These are phyloP conservation scores for Moringa oleifera DNA, from an alignment of 345 rosid species.

Conservation along the genomic window DNA sequence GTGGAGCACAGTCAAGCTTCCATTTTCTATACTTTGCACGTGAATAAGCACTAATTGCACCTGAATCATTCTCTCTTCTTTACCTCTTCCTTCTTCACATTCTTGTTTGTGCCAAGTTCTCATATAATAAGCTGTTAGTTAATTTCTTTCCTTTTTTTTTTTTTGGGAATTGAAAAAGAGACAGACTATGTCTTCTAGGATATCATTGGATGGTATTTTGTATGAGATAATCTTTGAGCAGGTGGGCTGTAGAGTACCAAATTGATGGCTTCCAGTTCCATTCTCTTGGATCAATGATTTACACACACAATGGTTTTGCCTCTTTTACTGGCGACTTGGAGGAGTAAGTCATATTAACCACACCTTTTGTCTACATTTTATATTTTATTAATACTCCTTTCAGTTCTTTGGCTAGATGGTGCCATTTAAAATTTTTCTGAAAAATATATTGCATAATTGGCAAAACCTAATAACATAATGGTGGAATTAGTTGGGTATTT, in stretches of 20 bases:
- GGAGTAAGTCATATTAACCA: constrained; percentile 57
- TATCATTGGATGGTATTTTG: constrained; percentile 19
- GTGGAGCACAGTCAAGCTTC: neutral
- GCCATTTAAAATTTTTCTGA: too few relatives aligned
- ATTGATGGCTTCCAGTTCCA: constrained; percentile 96
- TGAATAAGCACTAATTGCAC: neutral
- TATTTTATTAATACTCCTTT: neutral
- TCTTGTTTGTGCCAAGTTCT: neutral
- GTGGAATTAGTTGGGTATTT: too few relatives aligned
- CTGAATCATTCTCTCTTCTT: neutral
- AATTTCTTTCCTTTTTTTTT: too few relatives aligned
- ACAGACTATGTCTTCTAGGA: constrained; percentile 2
- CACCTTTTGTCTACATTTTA: neutral
- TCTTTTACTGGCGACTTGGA: constrained; percentile 69
- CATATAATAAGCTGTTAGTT: neutral
- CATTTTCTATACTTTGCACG: too few relatives aligned
- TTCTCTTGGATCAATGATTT: constrained; percentile 90
- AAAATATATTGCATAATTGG: too few relatives aligned
- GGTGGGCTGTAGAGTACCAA: constrained; percentile 92
- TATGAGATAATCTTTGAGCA: constrained; percentile 36
- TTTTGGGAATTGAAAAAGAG: constrained; percentile 6
- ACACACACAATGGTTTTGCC: constrained; percentile 94
- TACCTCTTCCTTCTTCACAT: too few relatives aligned
- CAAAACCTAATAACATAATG: too few relatives aligned
- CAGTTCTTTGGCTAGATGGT: too few relatives aligned